These are phyloP conservation scores for Clonostachys rhizophaga DNA, from an alignment of 2,329 filamentous ascomycete genomes.

Conservation along the genomic window DNA sequence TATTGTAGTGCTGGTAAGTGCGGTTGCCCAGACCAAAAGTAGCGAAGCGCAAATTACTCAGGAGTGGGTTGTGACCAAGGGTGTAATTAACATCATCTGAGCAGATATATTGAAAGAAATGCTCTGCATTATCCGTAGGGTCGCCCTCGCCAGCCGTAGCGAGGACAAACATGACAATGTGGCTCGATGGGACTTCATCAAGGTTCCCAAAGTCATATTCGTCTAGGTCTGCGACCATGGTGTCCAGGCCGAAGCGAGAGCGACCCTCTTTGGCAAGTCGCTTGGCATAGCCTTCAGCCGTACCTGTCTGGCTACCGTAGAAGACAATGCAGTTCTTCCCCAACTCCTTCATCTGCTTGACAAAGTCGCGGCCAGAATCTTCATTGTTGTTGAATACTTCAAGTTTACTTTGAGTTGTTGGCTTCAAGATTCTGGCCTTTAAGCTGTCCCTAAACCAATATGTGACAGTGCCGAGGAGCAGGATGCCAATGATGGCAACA, in stretches of 20 bases:
- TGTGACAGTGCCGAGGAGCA: no score
- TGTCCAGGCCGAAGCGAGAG: constrained; percentile 80
- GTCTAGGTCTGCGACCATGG: constrained; percentile 63
- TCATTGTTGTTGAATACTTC: background rate
- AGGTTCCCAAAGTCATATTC: constrained; percentile 35
- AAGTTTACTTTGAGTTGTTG: background rate
- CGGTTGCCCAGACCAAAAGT: constrained; percentile 26
- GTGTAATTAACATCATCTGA: constrained; percentile 1
- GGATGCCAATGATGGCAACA: no score
- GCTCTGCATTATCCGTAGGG: constrained; percentile 22
- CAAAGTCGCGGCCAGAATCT: background rate
- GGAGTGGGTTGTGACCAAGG: background rate
- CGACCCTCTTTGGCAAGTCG: constrained; percentile 83
- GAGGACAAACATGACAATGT: constrained; percentile 21
- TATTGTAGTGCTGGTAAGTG: constrained; percentile 25
- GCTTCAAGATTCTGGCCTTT: no score
- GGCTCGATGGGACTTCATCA: constrained; percentile 11
- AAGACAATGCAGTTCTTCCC: constrained; percentile 69
- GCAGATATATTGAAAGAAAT: constrained; percentile 14
- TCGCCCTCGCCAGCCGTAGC: constrained; percentile 28
- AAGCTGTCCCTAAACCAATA: no score
- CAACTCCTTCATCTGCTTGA: background rate
- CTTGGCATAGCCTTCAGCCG: constrained; percentile 86
- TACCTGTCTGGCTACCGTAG: constrained; percentile 89
- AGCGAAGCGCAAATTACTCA: constrained; percentile 14